A percentile compares a stretch with the other conserved stretches of the same genome.
These are phyloP conservation scores for Moricandia arvensis DNA, from an alignment of 345 rosid genomes.

Conservation along the genomic window DNA sequence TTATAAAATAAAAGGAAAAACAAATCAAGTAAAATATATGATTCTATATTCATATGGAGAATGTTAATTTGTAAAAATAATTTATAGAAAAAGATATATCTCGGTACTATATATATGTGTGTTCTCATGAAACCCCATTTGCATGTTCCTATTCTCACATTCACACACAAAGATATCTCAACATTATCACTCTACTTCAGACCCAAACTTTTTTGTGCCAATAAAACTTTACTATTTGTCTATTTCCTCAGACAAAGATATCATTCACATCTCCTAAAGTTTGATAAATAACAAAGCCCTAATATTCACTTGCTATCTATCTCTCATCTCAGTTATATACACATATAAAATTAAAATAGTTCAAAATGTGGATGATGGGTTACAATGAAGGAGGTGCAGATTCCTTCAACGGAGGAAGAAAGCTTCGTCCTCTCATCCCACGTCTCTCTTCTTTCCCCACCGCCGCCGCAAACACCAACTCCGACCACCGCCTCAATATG, in stretches of 20 bases:
- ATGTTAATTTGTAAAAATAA: not conserved
- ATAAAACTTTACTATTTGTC: slow-evolving; percentile 19
- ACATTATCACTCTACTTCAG: slow-evolving; percentile 23
- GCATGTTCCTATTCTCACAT: slow-evolving; percentile 33
- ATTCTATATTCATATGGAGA: not conserved
- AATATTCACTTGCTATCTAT: not conserved
- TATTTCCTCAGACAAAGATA: slow-evolving; percentile 18
- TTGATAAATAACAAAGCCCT: not conserved
- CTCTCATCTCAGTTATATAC: not conserved
- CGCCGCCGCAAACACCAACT: slow-evolving; percentile 48
- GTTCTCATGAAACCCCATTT: slow-evolving; percentile 31
- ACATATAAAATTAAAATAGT: not conserved
- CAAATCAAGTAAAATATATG: not conserved
- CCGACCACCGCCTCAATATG: slow-evolving; percentile 60
- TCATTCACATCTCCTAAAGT: slow-evolving; percentile 32
- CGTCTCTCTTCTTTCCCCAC: slow-evolving; percentile 53
- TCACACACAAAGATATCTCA: slow-evolving; percentile 36
- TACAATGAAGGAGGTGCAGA: slow-evolving; percentile 67
- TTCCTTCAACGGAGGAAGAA: slow-evolving; percentile 64
- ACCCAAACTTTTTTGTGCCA: slow-evolving; percentile 34
- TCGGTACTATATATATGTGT: not conserved
- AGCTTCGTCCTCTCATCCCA: slow-evolving; percentile 80
- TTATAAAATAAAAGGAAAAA: not conserved
- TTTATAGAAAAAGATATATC: not conserved
- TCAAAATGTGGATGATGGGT: slow-evolving; percentile 91